Conservation (phyloP, 179 eudicot species). For the Monotropa hypopitys region DNA sequence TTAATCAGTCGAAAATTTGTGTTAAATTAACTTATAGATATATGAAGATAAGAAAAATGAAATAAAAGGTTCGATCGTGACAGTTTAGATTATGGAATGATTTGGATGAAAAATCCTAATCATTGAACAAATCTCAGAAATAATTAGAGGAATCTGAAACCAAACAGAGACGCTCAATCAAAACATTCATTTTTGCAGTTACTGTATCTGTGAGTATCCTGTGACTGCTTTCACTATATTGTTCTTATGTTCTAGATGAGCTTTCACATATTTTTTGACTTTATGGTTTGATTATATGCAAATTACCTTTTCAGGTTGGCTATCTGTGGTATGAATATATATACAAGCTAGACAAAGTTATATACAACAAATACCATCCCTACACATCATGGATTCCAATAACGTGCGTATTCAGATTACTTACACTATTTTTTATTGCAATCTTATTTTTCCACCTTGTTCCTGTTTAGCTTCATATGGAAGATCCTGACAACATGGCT, state of each 20-base stretch:
- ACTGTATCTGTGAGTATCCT: conserved; percentile 46
- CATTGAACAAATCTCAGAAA: too few species aligned
- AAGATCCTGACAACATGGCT: not conserved
- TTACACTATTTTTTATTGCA: not conserved
- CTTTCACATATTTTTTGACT: not conserved
- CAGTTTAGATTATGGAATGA: too few species aligned
- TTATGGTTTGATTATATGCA: not conserved
- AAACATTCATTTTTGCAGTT: conserved; percentile 50
- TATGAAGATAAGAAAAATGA: too few species aligned
- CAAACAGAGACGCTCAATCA: conserved; percentile 55
- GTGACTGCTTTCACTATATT: not conserved
- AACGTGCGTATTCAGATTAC: conserved; percentile 35
- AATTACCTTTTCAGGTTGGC: conserved; percentile 55
- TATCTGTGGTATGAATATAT: conserved; percentile 90
- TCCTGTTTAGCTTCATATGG: not conserved
- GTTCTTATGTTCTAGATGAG: not conserved
- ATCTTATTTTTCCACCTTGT: not conserved
- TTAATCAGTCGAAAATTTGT: too few species aligned
- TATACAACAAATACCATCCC: conserved; percentile 91
- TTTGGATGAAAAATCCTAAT: too few species aligned
- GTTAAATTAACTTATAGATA: too few species aligned
- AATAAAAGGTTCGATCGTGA: too few species aligned
- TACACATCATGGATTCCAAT: conserved; percentile 99
- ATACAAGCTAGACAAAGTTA: conserved; percentile 83
- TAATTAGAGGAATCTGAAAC: conserved; percentile 80